Percentiles rank a stretch among this genome's conserved stretches.
Evolutionary conservation across 371 early-diverging fungal genomes (phyloP).

Genomic region (Apophysomyces trapeziformis): DNA sequence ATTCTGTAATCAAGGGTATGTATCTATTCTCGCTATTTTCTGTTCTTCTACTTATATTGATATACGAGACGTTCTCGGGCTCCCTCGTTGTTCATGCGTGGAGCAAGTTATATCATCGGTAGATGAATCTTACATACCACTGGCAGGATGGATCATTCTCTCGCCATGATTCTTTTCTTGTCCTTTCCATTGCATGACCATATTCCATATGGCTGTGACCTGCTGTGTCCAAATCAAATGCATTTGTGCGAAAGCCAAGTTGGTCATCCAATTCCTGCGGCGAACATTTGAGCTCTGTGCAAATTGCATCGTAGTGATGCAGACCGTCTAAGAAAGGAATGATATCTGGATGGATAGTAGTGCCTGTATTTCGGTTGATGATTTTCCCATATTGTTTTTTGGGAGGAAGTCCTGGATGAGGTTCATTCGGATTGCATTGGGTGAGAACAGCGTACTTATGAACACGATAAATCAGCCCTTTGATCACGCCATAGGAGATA

Average conservation of each 20-base stretch:
- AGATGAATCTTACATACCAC: constrained; percentile 24
- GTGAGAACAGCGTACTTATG: constrained; percentile 81
- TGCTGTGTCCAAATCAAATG: constrained; percentile 5
- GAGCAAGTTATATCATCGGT: constrained; percentile 10
- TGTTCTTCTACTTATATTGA: no score
- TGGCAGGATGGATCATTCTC: constrained; percentile 12
- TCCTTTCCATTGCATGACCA: not conserved
- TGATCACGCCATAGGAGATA: constrained; percentile 82
- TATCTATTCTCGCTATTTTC: no score
- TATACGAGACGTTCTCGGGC: no score
- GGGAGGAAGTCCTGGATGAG: constrained; percentile 15
- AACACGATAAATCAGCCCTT: constrained; percentile 78
- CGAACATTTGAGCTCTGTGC: constrained; percentile 65
- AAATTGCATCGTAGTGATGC: constrained; percentile 77
- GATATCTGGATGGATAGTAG: constrained; percentile 43
- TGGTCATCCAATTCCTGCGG: constrained; percentile 63
- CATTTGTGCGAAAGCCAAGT: constrained; percentile 28
- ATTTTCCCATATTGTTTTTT: constrained; percentile 24
- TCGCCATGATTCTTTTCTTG: not conserved
- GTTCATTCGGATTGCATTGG: constrained; percentile 14
- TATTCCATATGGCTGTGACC: constrained; percentile 1
- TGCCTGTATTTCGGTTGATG: constrained; percentile 43
- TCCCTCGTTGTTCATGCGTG: no score
- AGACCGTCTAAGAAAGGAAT: constrained; percentile 65
- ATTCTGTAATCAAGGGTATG: no score